Evolutionary conservation across 495 filamentous ascomycete genomes (phyloP), one percentile per base, ranked within the genome.

Genomic region (Penicillium silybi): DNA sequence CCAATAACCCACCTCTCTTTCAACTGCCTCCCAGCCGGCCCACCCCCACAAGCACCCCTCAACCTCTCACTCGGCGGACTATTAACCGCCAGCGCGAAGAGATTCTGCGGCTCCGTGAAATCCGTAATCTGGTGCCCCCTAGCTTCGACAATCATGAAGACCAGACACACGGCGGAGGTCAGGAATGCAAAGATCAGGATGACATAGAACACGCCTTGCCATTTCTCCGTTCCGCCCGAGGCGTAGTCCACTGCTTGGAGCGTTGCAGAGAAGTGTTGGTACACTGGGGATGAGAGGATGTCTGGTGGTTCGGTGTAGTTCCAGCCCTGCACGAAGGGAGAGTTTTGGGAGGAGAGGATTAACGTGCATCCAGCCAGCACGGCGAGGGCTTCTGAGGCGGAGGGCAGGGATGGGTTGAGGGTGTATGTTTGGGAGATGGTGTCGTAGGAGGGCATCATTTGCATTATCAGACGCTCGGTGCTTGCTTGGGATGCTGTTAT

Each of bases 101-200:
- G 65, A 53, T 89, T 89, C 44, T 80, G 78, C 1, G 86, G 86
- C 52, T 92, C 87, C 13, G 84, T 87, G 67, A 85, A 90, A 63
- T 90, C 88, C 10, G 82, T 86, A 15, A 89, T 72, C 38, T 86
- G 82, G 16, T 78, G 77, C 1, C 74, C 70, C 47, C 71, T 65
- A 18, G 76, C 61, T 20, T 74, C 66, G 32, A 73, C 56, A 45
- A 80, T 41, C 55, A 85, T 69, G 62, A 84, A 85, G 5, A 69
- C 54, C n/a, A 90, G 68, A 44, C 81, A 82, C 25, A 82, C 67
- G 35, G 80, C 58, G 61, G 86, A 88, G 41, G 83, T 80, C 44
- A 80, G 48, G 65, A 88, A 87, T 4, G 82, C 79, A 35, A 80
- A 59, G 6, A 77, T 37, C 0, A 90, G 75, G 7, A 88, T 70